Percentiles rank a stretch among this genome's conserved stretches.
Conservation (phyloP, 192 early-diverging fungal species). For the Lunasporangiospora selenospora region DNA sequence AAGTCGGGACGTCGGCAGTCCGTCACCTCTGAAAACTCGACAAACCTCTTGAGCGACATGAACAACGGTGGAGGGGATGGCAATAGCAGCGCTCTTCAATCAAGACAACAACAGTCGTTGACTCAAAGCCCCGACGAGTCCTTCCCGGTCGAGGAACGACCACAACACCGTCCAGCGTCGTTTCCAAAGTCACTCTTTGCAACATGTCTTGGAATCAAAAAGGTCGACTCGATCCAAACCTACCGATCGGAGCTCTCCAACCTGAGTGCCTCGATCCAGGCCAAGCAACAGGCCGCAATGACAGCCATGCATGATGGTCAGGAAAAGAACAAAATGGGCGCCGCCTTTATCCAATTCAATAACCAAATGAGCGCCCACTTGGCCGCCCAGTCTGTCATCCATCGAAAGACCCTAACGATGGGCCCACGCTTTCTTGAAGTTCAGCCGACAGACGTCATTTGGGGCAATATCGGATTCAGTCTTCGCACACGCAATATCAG, state of each 20-base stretch:
- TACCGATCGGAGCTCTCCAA: conserved; percentile 46
- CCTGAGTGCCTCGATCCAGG: conserved; percentile 52
- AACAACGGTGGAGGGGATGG: conserved; percentile 5
- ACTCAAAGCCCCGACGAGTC: too few relatives aligned
- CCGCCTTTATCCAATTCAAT: conserved; percentile 83
- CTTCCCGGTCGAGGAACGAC: conserved; percentile 53
- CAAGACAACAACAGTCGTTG: background rate
- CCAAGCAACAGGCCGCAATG: conserved; percentile 32
- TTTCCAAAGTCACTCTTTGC: conserved; percentile 42
- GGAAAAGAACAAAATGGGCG: conserved; percentile 46
- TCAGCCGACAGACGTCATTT: conserved; percentile 74
- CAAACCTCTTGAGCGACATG: conserved; percentile 1
- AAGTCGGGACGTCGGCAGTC: background rate
- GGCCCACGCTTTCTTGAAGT: conserved; percentile 65
- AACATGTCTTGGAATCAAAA: conserved; percentile 51
- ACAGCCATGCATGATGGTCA: conserved; percentile 20
- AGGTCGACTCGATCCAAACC: conserved; percentile 63
- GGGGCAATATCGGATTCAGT: conserved; percentile 68
- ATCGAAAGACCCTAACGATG: conserved; percentile 68
- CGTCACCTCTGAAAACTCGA: background rate
- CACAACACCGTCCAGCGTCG: conserved; percentile 56
- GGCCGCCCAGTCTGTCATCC: conserved; percentile 67
- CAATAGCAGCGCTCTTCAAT: too few relatives aligned
- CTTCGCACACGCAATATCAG: conserved; percentile 62
- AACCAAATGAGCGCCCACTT: conserved; percentile 76